phyloP scores from a whole-genome alignment of 148 eudicot species.

The Fagopyrum tataricum region DNA sequence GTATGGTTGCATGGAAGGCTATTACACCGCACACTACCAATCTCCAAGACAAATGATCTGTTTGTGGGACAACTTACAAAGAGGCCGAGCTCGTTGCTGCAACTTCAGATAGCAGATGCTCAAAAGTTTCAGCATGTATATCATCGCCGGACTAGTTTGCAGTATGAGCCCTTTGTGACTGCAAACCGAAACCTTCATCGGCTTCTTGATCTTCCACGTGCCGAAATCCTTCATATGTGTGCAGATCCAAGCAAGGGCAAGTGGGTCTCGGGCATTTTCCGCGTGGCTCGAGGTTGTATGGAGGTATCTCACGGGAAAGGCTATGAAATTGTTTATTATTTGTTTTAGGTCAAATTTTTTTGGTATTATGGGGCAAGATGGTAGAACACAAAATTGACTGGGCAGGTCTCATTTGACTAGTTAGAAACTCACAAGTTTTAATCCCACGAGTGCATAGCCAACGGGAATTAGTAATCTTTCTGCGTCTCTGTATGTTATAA shows the following conservation, averaged over 20 bases:
- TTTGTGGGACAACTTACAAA: conserved; percentile 66
- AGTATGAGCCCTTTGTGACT: neutral
- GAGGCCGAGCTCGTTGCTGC: conserved; percentile 77
- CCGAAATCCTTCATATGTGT: neutral
- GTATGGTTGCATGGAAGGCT: conserved; percentile 83
- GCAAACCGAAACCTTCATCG: neutral
- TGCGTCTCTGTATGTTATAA: too few relatives aligned
- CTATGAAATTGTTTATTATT: neutral
- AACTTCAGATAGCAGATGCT: conserved; percentile 39
- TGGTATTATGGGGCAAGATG: neutral
- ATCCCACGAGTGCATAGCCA: conserved; percentile 1
- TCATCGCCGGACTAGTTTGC: neutral
- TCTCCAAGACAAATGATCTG: conserved; percentile 92
- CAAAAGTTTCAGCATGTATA: neutral
- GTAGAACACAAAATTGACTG: neutral
- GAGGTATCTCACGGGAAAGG: neutral
- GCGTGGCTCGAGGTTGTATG: conserved; percentile 6
- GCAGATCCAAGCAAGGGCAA: neutral
- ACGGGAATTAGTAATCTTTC: neutral
- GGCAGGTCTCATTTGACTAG: neutral
- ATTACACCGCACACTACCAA: conserved; percentile 92
- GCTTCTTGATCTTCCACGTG: neutral
- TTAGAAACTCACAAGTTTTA: neutral
- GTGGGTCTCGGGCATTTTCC: neutral
- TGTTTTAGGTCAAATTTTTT: neutral